Conservation (phyloP, 768 basidiomycete genomes). For the Tricholoma saponaceum region DNA sequence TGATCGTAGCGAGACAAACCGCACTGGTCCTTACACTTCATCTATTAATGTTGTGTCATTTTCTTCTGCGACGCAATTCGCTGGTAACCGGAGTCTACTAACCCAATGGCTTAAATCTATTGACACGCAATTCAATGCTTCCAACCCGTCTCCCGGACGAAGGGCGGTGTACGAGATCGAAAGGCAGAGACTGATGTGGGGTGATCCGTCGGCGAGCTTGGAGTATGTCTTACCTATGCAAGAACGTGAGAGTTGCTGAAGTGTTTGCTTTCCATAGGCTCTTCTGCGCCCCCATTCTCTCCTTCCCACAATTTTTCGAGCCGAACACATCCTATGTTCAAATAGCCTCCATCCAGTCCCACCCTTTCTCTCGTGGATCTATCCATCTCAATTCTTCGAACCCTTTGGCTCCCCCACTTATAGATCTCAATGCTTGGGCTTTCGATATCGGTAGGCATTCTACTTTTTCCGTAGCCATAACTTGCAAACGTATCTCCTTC, state of each 20-base stretch:
- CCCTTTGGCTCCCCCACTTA: slow-evolving; percentile 7
- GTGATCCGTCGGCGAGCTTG: background rate
- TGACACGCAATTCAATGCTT: background rate
- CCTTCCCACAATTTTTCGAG: background rate
- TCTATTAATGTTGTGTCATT: slow-evolving; percentile 1
- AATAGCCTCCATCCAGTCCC: slow-evolving; percentile 18
- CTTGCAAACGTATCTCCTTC: background rate
- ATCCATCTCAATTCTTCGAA: slow-evolving; percentile 20
- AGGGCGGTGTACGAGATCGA: background rate
- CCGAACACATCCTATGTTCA: slow-evolving; percentile 3
- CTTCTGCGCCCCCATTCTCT: background rate
- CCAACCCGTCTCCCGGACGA: background rate
- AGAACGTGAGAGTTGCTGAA: background rate
- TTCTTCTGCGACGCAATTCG: background rate
- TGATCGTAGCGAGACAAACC: background rate
- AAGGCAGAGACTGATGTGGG: background rate
- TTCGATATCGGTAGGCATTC: slow-evolving; percentile 1
- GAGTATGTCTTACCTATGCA: background rate
- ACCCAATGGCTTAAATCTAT: background rate
- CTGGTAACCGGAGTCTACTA: background rate
- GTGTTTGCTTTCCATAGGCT: background rate
- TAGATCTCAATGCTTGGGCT: slow-evolving; percentile 9
- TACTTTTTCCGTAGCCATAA: background rate
- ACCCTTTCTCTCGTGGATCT: slow-evolving; percentile 35
- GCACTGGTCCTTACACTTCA: background rate